A percentile compares a stretch with the other conserved stretches of the same genome.
Conservation (phyloP, 2,329 filamentous ascomycete genomes). For the Paraphoma chrysanthemicola region DNA sequence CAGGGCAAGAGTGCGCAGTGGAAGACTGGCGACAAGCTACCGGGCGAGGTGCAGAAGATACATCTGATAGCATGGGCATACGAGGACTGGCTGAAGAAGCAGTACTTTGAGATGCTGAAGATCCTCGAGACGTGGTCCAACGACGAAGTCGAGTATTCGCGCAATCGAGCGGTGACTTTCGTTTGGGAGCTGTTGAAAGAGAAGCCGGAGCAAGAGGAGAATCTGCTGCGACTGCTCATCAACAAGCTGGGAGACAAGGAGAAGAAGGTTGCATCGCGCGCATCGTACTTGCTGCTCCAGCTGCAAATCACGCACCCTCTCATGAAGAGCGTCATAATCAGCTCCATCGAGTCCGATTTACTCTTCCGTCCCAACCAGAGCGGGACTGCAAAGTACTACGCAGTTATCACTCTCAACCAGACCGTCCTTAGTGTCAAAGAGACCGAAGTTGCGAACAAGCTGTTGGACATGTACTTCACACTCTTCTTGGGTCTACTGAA, state of each 20-base stretch:
- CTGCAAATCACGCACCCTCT: conserved; percentile 86
- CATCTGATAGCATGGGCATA: conserved; percentile 90
- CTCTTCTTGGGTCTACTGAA: conserved; percentile 86
- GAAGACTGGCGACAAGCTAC: conserved; percentile 73
- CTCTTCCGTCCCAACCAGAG: conserved; percentile 88
- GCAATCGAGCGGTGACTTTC: conserved; percentile 86
- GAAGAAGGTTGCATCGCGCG: conserved; percentile 91
- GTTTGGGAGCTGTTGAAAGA: conserved; percentile 91
- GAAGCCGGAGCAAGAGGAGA: conserved; percentile 97
- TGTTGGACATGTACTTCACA: conserved; percentile 91
- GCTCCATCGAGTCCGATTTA: conserved; percentile 84
- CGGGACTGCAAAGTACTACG: conserved; percentile 90
- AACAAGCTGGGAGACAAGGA: conserved; percentile 97
- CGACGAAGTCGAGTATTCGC: conserved; percentile 93
- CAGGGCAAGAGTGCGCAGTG: conserved; percentile 69
- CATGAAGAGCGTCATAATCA: conserved; percentile 91
- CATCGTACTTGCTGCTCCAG: conserved; percentile 93
- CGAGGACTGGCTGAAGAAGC: conserved; percentile 93
- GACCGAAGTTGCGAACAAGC: conserved; percentile 76
- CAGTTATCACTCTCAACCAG: conserved; percentile 95
- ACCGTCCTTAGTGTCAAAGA: conserved; percentile 89
- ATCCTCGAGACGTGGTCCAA: conserved; percentile 91
- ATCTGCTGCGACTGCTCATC: conserved; percentile 86
- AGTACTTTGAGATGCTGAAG: conserved; percentile 92
- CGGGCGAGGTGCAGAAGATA: conserved; percentile 73